Conservation (phyloP, 2,329 filamentous ascomycete genomes). For the Endoconidiophora laricicola region DNA sequence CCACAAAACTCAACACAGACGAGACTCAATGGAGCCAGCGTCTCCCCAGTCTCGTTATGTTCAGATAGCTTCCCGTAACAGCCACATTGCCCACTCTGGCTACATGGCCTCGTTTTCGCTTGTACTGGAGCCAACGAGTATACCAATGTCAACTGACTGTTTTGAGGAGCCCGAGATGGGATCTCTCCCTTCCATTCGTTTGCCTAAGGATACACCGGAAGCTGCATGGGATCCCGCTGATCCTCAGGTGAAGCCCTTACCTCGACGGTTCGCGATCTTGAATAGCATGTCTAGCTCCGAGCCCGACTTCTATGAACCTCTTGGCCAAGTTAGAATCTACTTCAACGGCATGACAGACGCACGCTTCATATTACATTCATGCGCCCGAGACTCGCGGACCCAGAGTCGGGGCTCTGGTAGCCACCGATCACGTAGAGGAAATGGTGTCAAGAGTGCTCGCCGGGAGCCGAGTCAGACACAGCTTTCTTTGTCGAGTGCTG, state of each 20-base stretch:
- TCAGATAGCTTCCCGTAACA: slow-evolving; percentile 1
- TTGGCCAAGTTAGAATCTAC: slow-evolving; percentile 21
- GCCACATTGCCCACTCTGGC: not conserved
- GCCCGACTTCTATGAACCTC: slow-evolving; percentile 20
- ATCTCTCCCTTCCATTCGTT: slow-evolving; percentile 51
- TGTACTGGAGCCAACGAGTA: slow-evolving; percentile 19
- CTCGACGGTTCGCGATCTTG: slow-evolving; percentile 30
- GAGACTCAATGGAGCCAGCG: slow-evolving; percentile 1
- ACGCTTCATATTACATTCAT: slow-evolving; percentile 24
- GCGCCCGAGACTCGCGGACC: slow-evolving; percentile 19
- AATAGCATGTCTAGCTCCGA: slow-evolving; percentile 22
- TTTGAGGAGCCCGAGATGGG: slow-evolving; percentile 72
- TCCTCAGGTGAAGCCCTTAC: slow-evolving; percentile 37
- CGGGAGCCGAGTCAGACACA: not conserved
- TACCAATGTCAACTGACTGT: slow-evolving; percentile 60
- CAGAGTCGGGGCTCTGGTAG: slow-evolving; percentile 16
- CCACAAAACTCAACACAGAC: slow-evolving; percentile 8
- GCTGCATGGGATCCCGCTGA: slow-evolving; percentile 45
- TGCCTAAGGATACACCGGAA: slow-evolving; percentile 47
- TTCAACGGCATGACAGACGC: slow-evolving; percentile 25
- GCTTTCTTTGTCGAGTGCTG: too few species aligned
- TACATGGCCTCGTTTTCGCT: not conserved
- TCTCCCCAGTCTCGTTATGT: not conserved
- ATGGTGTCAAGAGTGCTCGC: not conserved
- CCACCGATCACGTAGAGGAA: slow-evolving; percentile 18